A percentile compares a stretch with the other conserved stretches of the same genome.
phyloP scores from a whole-genome alignment of 2,329 filamentous ascomycete species.

The Fusarium globosum region DNA sequence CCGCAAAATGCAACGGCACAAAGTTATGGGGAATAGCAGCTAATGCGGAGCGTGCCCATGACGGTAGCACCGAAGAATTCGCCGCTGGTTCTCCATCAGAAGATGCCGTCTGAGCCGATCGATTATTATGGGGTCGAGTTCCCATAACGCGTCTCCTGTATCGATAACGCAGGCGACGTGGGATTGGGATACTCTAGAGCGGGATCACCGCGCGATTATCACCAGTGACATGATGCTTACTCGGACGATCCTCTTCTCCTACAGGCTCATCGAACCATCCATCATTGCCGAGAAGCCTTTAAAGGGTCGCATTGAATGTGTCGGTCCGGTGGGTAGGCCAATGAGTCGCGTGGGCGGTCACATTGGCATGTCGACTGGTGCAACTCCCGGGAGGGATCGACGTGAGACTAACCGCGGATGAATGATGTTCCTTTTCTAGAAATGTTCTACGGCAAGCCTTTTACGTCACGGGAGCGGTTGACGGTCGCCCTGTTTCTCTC shows the following conservation, averaged over 20 bases:
- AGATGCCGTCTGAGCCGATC: slow-evolving; percentile 35
- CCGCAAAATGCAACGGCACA: slow-evolving; percentile 23
- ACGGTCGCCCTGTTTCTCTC: slow-evolving; percentile 8
- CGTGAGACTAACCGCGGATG: slow-evolving; percentile 6
- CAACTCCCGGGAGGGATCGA: slow-evolving; percentile 21
- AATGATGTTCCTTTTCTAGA: slow-evolving; percentile 34
- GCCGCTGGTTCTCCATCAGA: slow-evolving; percentile 36
- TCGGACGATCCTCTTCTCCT: slow-evolving; percentile 1
- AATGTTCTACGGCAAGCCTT: slow-evolving; percentile 23
- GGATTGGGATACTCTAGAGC: neutral
- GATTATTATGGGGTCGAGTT: slow-evolving; percentile 12
- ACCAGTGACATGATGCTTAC: slow-evolving; percentile 8
- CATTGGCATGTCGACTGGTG: neutral
- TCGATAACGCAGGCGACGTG: neutral
- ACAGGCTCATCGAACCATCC: slow-evolving; percentile 25
- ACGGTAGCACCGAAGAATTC: slow-evolving; percentile 43
- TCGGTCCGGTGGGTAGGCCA: slow-evolving; percentile 25
- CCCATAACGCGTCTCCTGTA: neutral
- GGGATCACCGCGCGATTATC: slow-evolving; percentile 21
- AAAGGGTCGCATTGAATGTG: neutral
- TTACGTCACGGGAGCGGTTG: slow-evolving; percentile 25
- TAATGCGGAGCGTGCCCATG: slow-evolving; percentile 13
- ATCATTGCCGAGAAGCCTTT: neutral
- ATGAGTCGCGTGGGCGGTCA: neutral
- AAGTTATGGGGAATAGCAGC: neutral